Percentiles rank a stretch among this genome's conserved stretches.
Evolutionary conservation across 2,329 filamentous ascomycete species (phyloP).

Genomic region (Aspergillus ruber): DNA sequence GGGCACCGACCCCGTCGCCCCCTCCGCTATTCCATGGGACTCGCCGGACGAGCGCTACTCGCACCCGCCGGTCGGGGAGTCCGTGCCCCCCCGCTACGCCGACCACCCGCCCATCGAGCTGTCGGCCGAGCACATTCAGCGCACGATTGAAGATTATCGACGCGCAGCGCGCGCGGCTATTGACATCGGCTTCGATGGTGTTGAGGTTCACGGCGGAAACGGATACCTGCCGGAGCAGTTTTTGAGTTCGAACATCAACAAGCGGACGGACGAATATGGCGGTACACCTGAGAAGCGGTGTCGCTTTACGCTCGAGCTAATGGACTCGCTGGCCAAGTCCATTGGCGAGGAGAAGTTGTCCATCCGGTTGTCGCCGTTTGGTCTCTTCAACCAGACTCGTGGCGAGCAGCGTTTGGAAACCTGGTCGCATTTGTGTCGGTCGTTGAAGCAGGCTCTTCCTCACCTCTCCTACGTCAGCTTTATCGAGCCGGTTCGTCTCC

Average conservation of each 20-base stretch:
- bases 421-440: slow-evolving; percentile 45
- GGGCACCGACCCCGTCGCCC: slow-evolving; percentile 30
- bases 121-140: slow-evolving; percentile 41
- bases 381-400: slow-evolving; percentile 48
- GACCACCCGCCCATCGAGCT: slow-evolving; percentile 41
- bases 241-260: slow-evolving; percentile 45
- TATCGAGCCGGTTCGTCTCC: slow-evolving; percentile 42
- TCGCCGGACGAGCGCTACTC: slow-evolving; percentile 38
- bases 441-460: slow-evolving; percentile 42
- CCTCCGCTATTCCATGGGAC: slow-evolving; percentile 43
- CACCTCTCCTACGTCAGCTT: slow-evolving; percentile 50
- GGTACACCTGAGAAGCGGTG: slow-evolving; percentile 48
- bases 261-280: slow-evolving; percentile 46
- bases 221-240: slow-evolving; percentile 51
- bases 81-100: slow-evolving; percentile 31
- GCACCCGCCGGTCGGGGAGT: slow-evolving; percentile 32
- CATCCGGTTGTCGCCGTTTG: slow-evolving; percentile 45
- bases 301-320: slow-evolving; percentile 53
- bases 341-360: slow-evolving; percentile 43
- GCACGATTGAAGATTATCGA: slow-evolving; percentile 41
- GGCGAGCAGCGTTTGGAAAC: slow-evolving; percentile 49
- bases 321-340: slow-evolving; percentile 37
- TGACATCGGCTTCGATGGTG: slow-evolving; percentile 49
- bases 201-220: slow-evolving; percentile 46
- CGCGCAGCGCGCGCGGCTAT: slow-evolving; percentile 46